Conservation (phyloP, 1,139 yeast genomes). For the Hyphopichia fennica region DNA sequence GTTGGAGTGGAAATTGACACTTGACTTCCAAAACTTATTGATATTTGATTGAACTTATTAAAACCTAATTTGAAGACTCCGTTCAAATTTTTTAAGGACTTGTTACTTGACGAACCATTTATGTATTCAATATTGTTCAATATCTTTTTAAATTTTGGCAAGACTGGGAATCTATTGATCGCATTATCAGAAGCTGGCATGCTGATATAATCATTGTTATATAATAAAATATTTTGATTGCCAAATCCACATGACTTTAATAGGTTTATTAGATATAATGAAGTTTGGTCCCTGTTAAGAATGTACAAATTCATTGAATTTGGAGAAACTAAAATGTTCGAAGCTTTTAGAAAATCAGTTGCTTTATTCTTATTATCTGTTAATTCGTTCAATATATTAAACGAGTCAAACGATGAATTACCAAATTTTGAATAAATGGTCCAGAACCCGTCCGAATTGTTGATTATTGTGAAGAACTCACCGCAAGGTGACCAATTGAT, state of each 20-base stretch:
- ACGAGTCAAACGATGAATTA: slow-evolving; percentile 28
- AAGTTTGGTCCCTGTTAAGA: slow-evolving; percentile 17
- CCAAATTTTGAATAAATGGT: slow-evolving; percentile 39
- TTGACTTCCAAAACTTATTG: slow-evolving; percentile 29
- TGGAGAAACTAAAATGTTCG: slow-evolving; percentile 22
- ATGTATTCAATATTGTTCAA: slow-evolving; percentile 20
- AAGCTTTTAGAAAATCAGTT: slow-evolving; percentile 23
- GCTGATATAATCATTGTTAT: slow-evolving; percentile 29
- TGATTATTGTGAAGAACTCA: slow-evolving; percentile 25
- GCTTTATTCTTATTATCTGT: slow-evolving; percentile 16
- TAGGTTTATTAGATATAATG: slow-evolving; percentile 23
- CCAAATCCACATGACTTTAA: slow-evolving; percentile 15
- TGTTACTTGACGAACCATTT: slow-evolving; percentile 15
- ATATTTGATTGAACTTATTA: slow-evolving; percentile 29
- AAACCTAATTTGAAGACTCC: slow-evolving; percentile 25
- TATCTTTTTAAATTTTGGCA: slow-evolving; percentile 30
- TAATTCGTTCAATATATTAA: slow-evolving; percentile 23
- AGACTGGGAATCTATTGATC: slow-evolving; percentile 29
- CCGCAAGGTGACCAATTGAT: slow-evolving; percentile 41
- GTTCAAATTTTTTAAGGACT: slow-evolving; percentile 11
- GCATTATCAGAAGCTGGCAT: slow-evolving; percentile 5
- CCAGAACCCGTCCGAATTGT: slow-evolving; percentile 29
- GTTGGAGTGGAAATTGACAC: slow-evolving; percentile 41
- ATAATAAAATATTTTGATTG: slow-evolving; percentile 16
- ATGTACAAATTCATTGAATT: slow-evolving; percentile 28